phyloP scores from a whole-genome alignment of 2,329 filamentous ascomycete genomes.

The Botryotinia convoluta region DNA sequence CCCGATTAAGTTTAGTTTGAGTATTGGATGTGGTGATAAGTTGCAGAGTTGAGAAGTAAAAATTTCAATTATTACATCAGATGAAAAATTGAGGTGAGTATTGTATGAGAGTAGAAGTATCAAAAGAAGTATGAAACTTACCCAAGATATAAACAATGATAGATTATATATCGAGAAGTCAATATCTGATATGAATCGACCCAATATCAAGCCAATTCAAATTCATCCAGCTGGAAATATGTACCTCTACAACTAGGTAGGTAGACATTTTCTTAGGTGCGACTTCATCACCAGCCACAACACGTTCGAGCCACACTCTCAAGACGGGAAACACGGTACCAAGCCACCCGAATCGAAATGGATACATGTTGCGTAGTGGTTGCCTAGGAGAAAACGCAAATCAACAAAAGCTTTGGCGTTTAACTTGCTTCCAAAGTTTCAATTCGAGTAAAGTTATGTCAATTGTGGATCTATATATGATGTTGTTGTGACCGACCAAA shows the following conservation, averaged over 20 bases:
- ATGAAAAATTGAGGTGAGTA: not conserved
- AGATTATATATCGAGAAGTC: not conserved
- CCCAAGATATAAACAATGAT: not conserved
- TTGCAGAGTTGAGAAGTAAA: not conserved
- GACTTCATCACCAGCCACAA: not conserved
- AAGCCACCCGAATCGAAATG: not conserved
- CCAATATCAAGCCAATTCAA: not conserved
- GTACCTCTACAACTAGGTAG: not conserved
- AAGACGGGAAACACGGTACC: not conserved
- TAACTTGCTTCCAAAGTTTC: not conserved
- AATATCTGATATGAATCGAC: not conserved
- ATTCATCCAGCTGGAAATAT: not conserved
- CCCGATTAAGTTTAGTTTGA: slow-evolving; percentile 17
- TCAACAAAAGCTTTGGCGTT: slow-evolving; percentile 9
- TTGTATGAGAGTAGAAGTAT: not conserved
- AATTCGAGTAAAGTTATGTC: not conserved
- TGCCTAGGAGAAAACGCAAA: slow-evolving; percentile 1
- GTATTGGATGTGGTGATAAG: not conserved
- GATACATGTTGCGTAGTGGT: not conserved
- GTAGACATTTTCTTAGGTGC: not conserved
- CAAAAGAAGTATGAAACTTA: not conserved
- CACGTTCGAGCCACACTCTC: not conserved
- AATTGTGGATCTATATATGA: not conserved
- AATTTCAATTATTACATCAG: not conserved
- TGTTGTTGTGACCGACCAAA: slow-evolving; percentile 8